A percentile compares a stretch with the other conserved stretches of the same genome.
Evolutionary conservation across 2,329 filamentous ascomycete genomes (phyloP).

Genomic region (Paraphaeosphaeria minitans): DNA sequence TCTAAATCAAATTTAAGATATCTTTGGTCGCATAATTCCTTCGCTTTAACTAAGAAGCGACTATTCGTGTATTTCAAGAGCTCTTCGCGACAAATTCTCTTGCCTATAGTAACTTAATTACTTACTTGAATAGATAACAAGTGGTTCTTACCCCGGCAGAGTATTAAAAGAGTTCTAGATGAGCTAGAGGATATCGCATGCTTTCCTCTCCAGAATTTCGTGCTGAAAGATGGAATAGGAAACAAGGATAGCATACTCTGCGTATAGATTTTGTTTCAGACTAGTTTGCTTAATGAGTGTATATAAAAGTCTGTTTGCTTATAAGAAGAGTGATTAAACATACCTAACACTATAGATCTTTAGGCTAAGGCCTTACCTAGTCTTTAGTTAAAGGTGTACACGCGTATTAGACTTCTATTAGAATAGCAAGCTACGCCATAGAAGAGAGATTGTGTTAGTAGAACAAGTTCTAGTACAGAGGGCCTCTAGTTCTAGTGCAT

Average conservation of each 20-base stretch:
- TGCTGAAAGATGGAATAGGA: background rate
- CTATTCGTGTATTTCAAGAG: too few relatives aligned
- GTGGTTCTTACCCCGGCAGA: too few relatives aligned
- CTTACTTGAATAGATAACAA: too few relatives aligned
- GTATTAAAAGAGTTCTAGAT: too few relatives aligned
- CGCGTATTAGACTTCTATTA: background rate
- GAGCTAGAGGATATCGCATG: too few relatives aligned
- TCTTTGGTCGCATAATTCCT: too few relatives aligned
- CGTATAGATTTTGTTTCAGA: background rate
- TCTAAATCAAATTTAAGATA: too few relatives aligned
- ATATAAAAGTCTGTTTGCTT: background rate
- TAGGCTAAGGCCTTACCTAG: background rate
- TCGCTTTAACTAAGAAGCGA: too few relatives aligned
- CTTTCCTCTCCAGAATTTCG: background rate
- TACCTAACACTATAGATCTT: background rate
- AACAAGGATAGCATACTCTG: background rate
- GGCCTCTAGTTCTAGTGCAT: background rate
- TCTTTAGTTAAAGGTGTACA: slow-evolving; percentile 1
- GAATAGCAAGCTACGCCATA: background rate
- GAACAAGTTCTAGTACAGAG: slow-evolving; percentile 3
- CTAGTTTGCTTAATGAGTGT: background rate
- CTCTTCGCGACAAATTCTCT: too few relatives aligned
- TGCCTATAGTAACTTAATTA: background rate
- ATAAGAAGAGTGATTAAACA: slow-evolving; percentile 1
- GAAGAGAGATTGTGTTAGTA: slow-evolving; percentile 2